A percentile compares a stretch with the other conserved stretches of the same genome.
phyloP scores from a whole-genome alignment of 2,329 filamentous ascomycete species.

The Ophiostoma himal-ulmi region DNA sequence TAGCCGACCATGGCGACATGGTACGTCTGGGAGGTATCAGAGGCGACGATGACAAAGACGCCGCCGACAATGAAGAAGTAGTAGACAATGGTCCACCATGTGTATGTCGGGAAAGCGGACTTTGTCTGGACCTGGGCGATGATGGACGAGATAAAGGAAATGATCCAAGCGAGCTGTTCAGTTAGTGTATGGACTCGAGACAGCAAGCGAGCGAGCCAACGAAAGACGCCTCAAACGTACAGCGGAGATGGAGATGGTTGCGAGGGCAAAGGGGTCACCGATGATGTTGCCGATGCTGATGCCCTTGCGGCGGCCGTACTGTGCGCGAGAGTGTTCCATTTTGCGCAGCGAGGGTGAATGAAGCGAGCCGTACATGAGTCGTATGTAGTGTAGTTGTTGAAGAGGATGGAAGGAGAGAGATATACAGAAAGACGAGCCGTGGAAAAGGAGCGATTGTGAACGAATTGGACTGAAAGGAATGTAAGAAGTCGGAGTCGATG shows the following conservation, averaged over 20 bases:
- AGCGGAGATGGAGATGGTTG: constrained; percentile 83
- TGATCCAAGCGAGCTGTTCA: constrained; percentile 81
- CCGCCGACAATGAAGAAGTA: constrained; percentile 77
- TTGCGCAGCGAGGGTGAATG: constrained; percentile 69
- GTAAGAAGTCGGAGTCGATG: constrained; percentile 16
- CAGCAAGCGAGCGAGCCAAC: background rate
- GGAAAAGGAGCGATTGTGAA: background rate
- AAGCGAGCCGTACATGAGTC: constrained; percentile 56
- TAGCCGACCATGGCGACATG: constrained; percentile 89
- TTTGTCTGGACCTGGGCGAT: constrained; percentile 56
- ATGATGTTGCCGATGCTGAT: constrained; percentile 84
- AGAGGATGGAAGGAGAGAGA: constrained; percentile 10
- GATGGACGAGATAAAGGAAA: constrained; percentile 81
- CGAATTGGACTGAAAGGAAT: constrained; percentile 12
- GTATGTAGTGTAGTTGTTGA: constrained; percentile 31
- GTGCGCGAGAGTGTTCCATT: constrained; percentile 65
- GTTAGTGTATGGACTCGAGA: background rate
- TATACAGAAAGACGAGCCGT: background rate
- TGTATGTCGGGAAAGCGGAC: constrained; percentile 68
- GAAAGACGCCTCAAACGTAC: constrained; percentile 49
- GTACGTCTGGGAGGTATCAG: constrained; percentile 79
- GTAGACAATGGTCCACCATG: constrained; percentile 88
- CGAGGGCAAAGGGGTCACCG: constrained; percentile 91
- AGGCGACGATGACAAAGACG: constrained; percentile 75
- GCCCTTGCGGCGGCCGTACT: constrained; percentile 50